Base-by-base conservation (phyloP, 805 yeast genomes). In the Starmera caribaea region DNA sequence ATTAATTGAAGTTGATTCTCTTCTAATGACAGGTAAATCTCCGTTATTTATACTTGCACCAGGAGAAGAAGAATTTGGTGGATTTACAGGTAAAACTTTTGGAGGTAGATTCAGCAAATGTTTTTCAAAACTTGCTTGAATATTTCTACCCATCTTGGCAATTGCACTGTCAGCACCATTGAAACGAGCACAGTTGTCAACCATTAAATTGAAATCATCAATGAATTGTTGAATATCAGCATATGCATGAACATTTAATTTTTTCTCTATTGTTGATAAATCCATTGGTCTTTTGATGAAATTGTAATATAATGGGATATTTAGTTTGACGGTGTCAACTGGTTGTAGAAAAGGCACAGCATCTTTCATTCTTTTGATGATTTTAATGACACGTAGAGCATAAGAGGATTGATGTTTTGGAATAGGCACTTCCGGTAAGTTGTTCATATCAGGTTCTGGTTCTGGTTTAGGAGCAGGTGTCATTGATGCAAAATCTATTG, bases 61-160 rank as follows among this genome's bases (percentile, higher is more conserved):
- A 15, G 53, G 52, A 5, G 59, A 52, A 1, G 63, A 54, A 35
- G 26, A 31, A 40, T 36, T 40, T 29, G 42, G 37, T 4, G 43
- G 40, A 16, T 44, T 46, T 24, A 52, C 45, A 26, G 70, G 64
- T 7, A 54, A 42, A 7, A 73, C 78, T 40, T 60, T 70, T 3
- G 88, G 76, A 3, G 98, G 98, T 78, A 89, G 79, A 60, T 88
- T 86, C 45, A 85, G 71, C 79, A 88, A 77, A 58, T 90, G 96
- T 53, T 89, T 89, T 55, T 86, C 95, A 57, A 92, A 92, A 49
- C 90, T 81, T 2, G 95, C 92, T 61, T 87, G 92, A 37, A 92
- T 74, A 58, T 82, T 85, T 53, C 81, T 74, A 16, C 86, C 97
- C 97, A 92, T 90, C 57, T 81, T 84, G 3, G 97, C 76, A 47